Base-by-base conservation (phyloP, 2,329 filamentous ascomycete species). In the Talaromyces funiculosus region DNA sequence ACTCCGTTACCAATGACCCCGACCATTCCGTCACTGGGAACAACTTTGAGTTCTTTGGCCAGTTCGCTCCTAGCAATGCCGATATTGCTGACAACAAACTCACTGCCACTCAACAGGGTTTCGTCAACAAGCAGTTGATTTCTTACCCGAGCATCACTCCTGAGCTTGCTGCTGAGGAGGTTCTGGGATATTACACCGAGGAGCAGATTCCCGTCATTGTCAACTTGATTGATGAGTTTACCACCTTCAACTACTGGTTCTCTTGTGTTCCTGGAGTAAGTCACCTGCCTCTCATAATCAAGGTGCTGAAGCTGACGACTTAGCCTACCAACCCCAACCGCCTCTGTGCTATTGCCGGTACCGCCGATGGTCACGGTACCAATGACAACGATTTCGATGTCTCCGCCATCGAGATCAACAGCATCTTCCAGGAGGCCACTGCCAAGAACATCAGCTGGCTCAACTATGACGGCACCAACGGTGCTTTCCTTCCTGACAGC, bases 221-320 rank as follows among this genome's bases (percentile, higher is more conserved):
- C 20, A 60, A 68, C 7, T 63, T 80, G 61, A 70, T 72, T 31
- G 70, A 79, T 58, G 74, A 78, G 63, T 80, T 73, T 60, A 66
- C 72, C 12, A 75, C 73, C 10, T 79, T 80, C 59, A 78, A 79
- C 70, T 71, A 76, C 67, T 80, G 77, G 77, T 73, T 77, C 67
- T 77, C 75, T 38, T 74, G 73, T 59, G 65, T 77, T 18, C 74
- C 75, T 2, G 77, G 77, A 4, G 75, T 78, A 68, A 67, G 74
- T 74, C 20, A n/a, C 38, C 24, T 33, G 22, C 18, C 16, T 18
- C 4, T 9, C 7, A 6, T 38, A 16, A 4, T n/a, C 18, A 29
- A 26, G 14, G 14, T 20, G 3, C 8, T 31, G 10, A 24, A 53
- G 8, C 51, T 37, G 16, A 37, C 20, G 33, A 26, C 24, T 9